Base-by-base conservation (phyloP, 805 yeast species). In the Teunomyces atbi region DNA sequence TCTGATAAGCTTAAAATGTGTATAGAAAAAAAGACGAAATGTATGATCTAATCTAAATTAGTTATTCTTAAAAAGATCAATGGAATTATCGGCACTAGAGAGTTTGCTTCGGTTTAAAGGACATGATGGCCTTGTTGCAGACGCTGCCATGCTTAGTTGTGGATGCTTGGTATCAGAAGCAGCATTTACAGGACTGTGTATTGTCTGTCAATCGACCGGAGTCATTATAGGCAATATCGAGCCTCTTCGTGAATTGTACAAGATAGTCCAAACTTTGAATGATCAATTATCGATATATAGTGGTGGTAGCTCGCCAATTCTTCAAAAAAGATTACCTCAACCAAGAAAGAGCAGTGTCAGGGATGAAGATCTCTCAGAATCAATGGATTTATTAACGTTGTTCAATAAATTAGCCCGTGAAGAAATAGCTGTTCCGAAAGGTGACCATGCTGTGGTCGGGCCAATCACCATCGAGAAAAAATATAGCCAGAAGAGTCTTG, bases 401-500 rank as follows among this genome's bases (percentile, higher is more conserved):
- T 71, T 71, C 51, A 69, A 65, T 54, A 69, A 69, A 44, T 69
- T 57, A 49, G 76, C 76, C 21, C 67, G 66, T 43, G 76, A 71
- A 42, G 73, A 66, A 41, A 53, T 50, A 12, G 29, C 43, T 12
- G 28, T 29, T 4, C 38, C 16, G 6, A 43, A 34, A 15, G 7
- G 13, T 27, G 15, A 32, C 23, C 41, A 37, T 21, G 30, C 42
- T 2, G 23, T 46, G 8, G 49, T 47, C 5, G 42, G 42, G 26
- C 58, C 58, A 5, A 52, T 52, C 8, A 45, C 45, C 12, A 51
- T 53, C 7, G 23, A 36, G 4, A 19, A 42, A 6, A 20, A 36
- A 13, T 26, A 12, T 3, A n/a, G 30, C 37, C 16, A 16, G 26
- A 41, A 40, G 28, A 33, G 19, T 34, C 13, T 16, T 7, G 42